A percentile compares a stretch with the other conserved stretches of the same genome.
Evolutionary conservation across 78 protist genomes (phyloP).

Genomic region (Anaeramoeba flamelloides): DNA sequence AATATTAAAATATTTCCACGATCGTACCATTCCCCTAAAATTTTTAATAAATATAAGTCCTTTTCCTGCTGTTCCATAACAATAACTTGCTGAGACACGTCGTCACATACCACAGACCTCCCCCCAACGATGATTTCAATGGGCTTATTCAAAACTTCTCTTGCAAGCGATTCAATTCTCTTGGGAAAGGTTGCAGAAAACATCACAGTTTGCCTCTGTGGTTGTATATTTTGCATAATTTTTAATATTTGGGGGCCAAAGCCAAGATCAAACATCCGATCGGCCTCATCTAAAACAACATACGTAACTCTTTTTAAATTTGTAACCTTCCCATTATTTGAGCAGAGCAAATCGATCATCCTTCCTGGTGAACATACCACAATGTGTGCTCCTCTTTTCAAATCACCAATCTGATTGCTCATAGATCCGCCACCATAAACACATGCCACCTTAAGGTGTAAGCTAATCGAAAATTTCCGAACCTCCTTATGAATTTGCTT

Average conservation of each 20-base stretch:
- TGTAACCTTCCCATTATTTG: constrained; percentile 55
- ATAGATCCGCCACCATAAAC: constrained; percentile 85
- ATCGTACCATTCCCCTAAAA: constrained; percentile 7
- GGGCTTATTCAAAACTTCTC: constrained; percentile 46
- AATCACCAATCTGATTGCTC: constrained; percentile 76
- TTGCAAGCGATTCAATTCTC: constrained; percentile 40
- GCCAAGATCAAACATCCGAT: constrained; percentile 95
- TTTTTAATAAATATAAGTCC: constrained; percentile 1
- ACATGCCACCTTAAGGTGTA: too few relatives aligned
- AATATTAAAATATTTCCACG: constrained; percentile 48
- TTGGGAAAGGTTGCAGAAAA: constrained; percentile 87
- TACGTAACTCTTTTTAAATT: constrained; percentile 73
- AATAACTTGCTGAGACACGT: constrained; percentile 66
- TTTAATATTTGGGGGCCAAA: constrained; percentile 75
- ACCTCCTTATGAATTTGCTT: too few relatives aligned
- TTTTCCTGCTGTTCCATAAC: constrained; percentile 21
- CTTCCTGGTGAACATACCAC: constrained; percentile 97
- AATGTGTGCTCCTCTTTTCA: constrained; percentile 74
- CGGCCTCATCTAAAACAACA: constrained; percentile 96
- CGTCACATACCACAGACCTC: constrained; percentile 39
- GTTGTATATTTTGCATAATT: constrained; percentile 54
- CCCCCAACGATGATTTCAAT: constrained; percentile 75
- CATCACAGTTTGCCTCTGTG: constrained; percentile 71
- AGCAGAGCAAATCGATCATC: constrained; percentile 82
- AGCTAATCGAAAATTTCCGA: too few relatives aligned